A percentile compares a stretch with the other conserved stretches of the same genome.
phyloP scores from a whole-genome alignment of 176 grass and related monocot species.

The Phoenix dactylifera region DNA sequence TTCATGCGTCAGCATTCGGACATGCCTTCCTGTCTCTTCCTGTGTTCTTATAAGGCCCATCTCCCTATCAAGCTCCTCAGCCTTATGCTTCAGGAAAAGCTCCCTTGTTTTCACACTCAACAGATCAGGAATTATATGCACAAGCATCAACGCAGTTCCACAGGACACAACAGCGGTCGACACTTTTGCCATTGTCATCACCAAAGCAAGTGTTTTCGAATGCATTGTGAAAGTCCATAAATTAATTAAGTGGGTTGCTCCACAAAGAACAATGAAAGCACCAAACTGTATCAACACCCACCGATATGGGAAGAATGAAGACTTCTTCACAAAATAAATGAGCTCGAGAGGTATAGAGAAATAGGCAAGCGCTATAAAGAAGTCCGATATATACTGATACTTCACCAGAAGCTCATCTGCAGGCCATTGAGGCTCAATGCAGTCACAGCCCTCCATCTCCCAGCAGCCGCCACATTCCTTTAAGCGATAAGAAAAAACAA shows the following conservation, averaged over 20 bases:
- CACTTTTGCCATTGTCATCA: conserved; percentile 48
- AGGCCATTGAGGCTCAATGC: conserved; percentile 69
- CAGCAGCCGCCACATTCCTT: too few relatives aligned
- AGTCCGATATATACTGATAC: conserved; percentile 93
- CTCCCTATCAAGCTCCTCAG: conserved; percentile 70
- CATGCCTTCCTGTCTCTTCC: conserved; percentile 74
- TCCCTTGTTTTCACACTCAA: conserved; percentile 66
- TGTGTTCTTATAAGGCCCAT: conserved; percentile 63
- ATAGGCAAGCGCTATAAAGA: conserved; percentile 75
- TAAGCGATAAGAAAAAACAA: too few relatives aligned
- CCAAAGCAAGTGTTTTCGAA: conserved; percentile 46
- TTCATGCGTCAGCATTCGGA: conserved; percentile 82
- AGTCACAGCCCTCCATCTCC: conserved; percentile 72
- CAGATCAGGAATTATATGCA: conserved; percentile 83
- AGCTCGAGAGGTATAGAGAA: conserved; percentile 92
- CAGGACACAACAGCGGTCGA: conserved; percentile 70
- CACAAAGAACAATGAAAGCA: conserved; percentile 81
- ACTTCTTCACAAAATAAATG: conserved; percentile 89
- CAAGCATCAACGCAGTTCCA: conserved; percentile 72
- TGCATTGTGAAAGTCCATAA: conserved; percentile 68
- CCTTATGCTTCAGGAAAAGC: conserved; percentile 61
- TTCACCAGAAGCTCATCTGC: conserved; percentile 72
- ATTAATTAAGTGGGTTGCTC: conserved; percentile 72
- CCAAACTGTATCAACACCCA: conserved; percentile 93
- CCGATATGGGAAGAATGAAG: conserved; percentile 39